phyloP scores from a whole-genome alignment of 2,329 filamentous ascomycete genomes.

The Beauveria sp. region DNA sequence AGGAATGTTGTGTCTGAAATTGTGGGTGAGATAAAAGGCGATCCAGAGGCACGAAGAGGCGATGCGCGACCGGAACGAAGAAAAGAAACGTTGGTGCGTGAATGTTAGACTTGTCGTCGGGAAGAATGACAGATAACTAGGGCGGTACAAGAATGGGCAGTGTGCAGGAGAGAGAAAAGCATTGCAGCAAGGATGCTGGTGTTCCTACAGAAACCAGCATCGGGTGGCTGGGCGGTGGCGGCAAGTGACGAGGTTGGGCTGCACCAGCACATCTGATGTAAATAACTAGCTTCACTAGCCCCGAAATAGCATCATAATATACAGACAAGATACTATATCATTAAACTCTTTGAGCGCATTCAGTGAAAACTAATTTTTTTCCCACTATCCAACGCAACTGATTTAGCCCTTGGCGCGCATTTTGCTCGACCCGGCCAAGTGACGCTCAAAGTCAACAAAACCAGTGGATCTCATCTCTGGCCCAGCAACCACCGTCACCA shows the following conservation, averaged over 20 bases:
- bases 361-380: background rate
- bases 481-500: constrained; percentile 3
- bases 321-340: background rate
- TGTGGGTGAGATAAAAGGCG: background rate
- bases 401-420: background rate
- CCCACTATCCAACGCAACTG: no score
- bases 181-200: background rate
- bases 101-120: background rate
- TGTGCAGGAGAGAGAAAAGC: background rate
- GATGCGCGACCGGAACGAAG: background rate
- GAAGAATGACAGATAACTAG: background rate
- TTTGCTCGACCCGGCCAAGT: background rate
- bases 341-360: background rate
- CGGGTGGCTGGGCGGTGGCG: constrained; percentile 6
- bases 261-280: background rate
- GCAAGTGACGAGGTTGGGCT: constrained; percentile 5
- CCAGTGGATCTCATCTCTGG: background rate
- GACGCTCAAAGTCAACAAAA: constrained; percentile 6
- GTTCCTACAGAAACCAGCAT: constrained; percentile 12
- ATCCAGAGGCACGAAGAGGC: background rate
- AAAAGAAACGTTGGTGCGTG: background rate
- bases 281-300: no score
- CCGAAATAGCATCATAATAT: background rate
- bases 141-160: background rate
- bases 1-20: background rate